Evolutionary conservation across 2,329 filamentous ascomycete genomes (phyloP), one percentile per base, ranked within the genome.

Genomic region (Bipolaris oryzae): DNA sequence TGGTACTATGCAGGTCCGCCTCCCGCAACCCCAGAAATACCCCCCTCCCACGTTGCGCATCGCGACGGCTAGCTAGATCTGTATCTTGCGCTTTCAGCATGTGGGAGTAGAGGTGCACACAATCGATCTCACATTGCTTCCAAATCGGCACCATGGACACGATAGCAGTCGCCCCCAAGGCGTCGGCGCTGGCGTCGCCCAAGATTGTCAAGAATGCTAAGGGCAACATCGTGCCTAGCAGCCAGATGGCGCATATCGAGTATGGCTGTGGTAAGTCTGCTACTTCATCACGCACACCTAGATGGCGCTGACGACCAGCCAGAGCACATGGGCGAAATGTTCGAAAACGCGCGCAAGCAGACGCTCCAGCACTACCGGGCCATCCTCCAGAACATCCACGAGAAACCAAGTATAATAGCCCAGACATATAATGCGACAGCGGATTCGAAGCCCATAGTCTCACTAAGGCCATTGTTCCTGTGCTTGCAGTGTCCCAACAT

Each of bases 311-410:
- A 76, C 59, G 7, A 18, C 43, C 16, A 21, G 33, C 50, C 69
- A 92, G 90, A 91, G 73, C 90, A 93, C 75, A 83, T 91, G 46
- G 87, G 90, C 73, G 80, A 82, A 21, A 84, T 92, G 57, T 81
- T 92, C 43, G 84, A 86, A 60, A 85, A 87, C 60, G 84, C 85
- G 15, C 87, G 86, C 76, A 88, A 89, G 66, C 87, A 83, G 60
- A 89, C 88, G 18, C 85, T 90, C 58, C 81, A 85, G 53, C 85
- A 90, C 67, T 93, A 93, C 76, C 89, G 88, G 70, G 84, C 85
- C 69, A 85, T 91, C 57, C 80, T 92, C 37, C 83, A 87, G 58
- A 85, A 85, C 55, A 87, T 93, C 62, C 88, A 89, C 76, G 88
- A 92, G 73, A 81, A 84, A 60, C 85, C 81, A 46, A 86, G 84